These are phyloP conservation scores for Nicotiana undulata DNA, from an alignment of 257 asterid species.

Conservation along the genomic window DNA sequence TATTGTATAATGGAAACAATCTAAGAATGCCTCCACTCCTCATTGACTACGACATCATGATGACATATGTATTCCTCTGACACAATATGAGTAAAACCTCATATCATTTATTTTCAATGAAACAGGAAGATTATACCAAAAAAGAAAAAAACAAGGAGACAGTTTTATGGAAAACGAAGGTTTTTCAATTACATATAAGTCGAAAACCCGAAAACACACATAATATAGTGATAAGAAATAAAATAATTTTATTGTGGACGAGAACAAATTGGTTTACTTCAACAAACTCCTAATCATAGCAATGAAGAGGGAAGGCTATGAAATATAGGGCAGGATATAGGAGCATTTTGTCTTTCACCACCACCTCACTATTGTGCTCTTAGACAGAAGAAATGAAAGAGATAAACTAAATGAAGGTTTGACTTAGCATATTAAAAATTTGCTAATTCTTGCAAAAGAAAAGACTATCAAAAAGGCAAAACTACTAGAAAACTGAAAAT, in stretches of 20 bases:
- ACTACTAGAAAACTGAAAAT: conserved; percentile 3
- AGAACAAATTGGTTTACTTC: not conserved
- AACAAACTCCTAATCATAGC: not conserved
- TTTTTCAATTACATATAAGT: not conserved
- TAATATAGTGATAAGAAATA: not conserved
- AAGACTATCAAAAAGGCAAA: not conserved
- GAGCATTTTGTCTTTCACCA: not conserved
- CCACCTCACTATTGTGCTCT: not conserved
- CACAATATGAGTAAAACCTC: not conserved
- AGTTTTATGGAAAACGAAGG: not conserved
- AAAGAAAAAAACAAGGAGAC: not conserved
- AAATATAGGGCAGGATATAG: not conserved
- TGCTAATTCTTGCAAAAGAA: not conserved
- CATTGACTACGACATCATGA: not conserved
- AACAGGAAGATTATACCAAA: not conserved
- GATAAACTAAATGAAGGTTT: not conserved
- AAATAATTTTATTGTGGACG: not conserved
- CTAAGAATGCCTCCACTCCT: not conserved
- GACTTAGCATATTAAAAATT: not conserved
- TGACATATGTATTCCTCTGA: not conserved
- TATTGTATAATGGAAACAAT: not conserved
- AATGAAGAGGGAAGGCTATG: not conserved
- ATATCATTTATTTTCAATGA: not conserved
- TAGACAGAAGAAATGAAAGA: not conserved
- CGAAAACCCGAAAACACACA: not conserved